Evolutionary conservation across 2,329 filamentous ascomycete species (phyloP).

Genomic region (Aspergillus ustus): DNA sequence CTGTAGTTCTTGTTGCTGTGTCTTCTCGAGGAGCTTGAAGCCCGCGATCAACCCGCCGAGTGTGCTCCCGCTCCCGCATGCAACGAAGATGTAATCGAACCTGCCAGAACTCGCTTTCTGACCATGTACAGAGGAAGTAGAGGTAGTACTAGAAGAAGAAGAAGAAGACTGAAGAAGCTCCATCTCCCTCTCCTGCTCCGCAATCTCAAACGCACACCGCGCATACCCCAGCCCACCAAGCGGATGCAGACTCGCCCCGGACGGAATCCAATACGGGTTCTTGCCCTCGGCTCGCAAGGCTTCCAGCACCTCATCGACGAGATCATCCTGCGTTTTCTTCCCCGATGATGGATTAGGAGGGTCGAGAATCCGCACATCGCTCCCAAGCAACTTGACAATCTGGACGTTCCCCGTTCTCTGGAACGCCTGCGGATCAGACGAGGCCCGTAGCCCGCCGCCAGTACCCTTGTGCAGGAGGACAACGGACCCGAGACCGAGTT

Average conservation of each 20-base stretch:
- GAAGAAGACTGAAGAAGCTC: background rate
- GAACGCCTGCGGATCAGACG: constrained; percentile 27
- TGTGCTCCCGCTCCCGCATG: constrained; percentile 43
- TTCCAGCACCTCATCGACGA: constrained; percentile 29
- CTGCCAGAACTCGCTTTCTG: background rate
- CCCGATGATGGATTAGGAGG: background rate
- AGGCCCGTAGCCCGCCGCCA: constrained; percentile 30
- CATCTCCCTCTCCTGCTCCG: constrained; percentile 30
- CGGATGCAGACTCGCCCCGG: constrained; percentile 39
- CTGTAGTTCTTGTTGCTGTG: background rate
- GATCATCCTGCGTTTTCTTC: constrained; percentile 40
- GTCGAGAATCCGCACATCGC: constrained; percentile 55
- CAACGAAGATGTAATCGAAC: constrained; percentile 43
- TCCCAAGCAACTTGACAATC: constrained; percentile 33
- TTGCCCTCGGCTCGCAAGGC: constrained; percentile 25
- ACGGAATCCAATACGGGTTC: constrained; percentile 41
- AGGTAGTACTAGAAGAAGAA: background rate
- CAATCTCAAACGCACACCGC: constrained; percentile 39
- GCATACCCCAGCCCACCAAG: constrained; percentile 41
- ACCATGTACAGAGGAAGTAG: background rate
- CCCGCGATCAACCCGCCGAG: constrained; percentile 41
- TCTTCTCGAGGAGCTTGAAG: constrained; percentile 37
- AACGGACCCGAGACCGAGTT: constrained; percentile 32
- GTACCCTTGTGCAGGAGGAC: constrained; percentile 35
- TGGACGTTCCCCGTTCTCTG: constrained; percentile 34